Conservation (phyloP, 148 eudicot genomes). For the Tetragonia tetragonoides region DNA sequence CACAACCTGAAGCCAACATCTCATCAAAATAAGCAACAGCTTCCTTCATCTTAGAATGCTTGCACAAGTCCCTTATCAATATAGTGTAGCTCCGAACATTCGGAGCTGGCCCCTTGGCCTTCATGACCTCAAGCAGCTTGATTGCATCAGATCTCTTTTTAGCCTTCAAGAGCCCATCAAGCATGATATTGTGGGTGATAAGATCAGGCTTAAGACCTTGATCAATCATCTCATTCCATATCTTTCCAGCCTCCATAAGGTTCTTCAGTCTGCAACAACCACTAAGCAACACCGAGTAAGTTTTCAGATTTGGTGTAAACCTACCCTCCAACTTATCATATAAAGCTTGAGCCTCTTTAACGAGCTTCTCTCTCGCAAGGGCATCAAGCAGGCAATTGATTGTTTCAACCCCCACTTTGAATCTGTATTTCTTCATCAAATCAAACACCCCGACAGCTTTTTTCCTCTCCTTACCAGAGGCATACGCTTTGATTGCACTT, state of each 20-base stretch:
- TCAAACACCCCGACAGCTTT: slow-evolving; percentile 81
- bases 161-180: slow-evolving; percentile 71
- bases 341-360: slow-evolving; percentile 67
- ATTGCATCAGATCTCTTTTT: slow-evolving; percentile 71
- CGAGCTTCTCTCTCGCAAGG: slow-evolving; percentile 68
- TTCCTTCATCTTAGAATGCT: slow-evolving; percentile 60
- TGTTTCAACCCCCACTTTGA: slow-evolving; percentile 60
- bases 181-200: slow-evolving; percentile 72
- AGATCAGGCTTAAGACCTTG: slow-evolving; percentile 74
- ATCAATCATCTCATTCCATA: slow-evolving; percentile 92
- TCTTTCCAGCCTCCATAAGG: slow-evolving; percentile 72
- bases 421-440: slow-evolving; percentile 75
- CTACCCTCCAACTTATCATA: slow-evolving; percentile 56
- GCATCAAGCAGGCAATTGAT: slow-evolving; percentile 67
- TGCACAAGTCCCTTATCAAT: slow-evolving; percentile 70
- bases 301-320: slow-evolving; percentile 53
- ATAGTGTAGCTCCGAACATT: slow-evolving; percentile 76
- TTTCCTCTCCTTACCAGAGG: slow-evolving; percentile 67
- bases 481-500: slow-evolving; percentile 64
- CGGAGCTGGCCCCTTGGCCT: slow-evolving; percentile 77
- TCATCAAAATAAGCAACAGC: slow-evolving; percentile 64
- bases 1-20: slow-evolving; percentile 59
- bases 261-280: slow-evolving; percentile 85
- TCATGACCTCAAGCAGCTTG: slow-evolving; percentile 81
- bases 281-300: slow-evolving; percentile 62